Conservation (phyloP, 2,329 filamentous ascomycete species). For the Pseudogymnoascus sp. region DNA sequence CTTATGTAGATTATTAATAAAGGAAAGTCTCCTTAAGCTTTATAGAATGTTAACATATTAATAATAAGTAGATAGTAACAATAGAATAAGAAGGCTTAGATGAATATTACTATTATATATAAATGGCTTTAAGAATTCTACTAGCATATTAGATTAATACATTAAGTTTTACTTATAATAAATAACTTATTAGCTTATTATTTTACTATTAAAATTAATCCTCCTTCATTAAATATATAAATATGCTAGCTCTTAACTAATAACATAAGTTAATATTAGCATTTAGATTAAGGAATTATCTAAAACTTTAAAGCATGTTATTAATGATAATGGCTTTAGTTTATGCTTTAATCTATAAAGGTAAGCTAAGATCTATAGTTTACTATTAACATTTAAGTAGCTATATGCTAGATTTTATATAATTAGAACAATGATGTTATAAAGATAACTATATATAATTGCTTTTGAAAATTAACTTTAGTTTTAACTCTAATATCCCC, state of each 20-base stretch:
- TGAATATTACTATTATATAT: too few relatives aligned
- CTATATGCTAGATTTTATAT: background rate
- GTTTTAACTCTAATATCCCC: too few relatives aligned
- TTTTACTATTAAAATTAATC: background rate
- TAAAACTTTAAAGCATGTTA: background rate
- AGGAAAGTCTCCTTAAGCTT: too few relatives aligned
- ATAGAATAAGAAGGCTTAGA: too few relatives aligned
- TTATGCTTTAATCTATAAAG: too few relatives aligned
- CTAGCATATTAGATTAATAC: background rate
- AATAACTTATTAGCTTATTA: background rate
- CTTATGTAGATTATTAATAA: background rate
- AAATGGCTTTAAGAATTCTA: background rate
- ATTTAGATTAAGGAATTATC: background rate
- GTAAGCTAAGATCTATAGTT: too few relatives aligned
- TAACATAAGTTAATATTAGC: background rate
- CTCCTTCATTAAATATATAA: background rate
- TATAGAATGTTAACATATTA: too few relatives aligned
- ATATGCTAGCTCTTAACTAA: background rate
- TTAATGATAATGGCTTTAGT: background rate
- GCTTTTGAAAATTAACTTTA: too few relatives aligned
- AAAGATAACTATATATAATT: too few relatives aligned
- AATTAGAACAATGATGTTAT: too few relatives aligned
- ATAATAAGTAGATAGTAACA: too few relatives aligned
- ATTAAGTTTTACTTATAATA: background rate
- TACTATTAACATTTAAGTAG: background rate